Evolutionary conservation across 192 early-diverging fungal species (phyloP).

Genomic region (Entomortierella beljakovae): DNA sequence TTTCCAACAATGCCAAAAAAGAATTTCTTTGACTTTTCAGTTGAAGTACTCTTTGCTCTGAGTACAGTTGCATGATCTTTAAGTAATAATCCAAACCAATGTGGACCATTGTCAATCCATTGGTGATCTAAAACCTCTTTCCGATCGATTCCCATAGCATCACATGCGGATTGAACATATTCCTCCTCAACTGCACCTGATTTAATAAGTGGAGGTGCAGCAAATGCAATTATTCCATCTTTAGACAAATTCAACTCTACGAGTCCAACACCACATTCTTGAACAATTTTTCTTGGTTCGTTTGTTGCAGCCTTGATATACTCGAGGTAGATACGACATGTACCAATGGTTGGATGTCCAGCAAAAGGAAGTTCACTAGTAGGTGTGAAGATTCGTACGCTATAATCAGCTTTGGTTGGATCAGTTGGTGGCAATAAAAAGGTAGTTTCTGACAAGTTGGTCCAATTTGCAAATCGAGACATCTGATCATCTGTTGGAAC

Average conservation of each 20-base stretch:
- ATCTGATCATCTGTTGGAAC: conserved; percentile 24
- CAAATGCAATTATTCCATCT: conserved; percentile 18
- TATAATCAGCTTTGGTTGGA: conserved; percentile 28
- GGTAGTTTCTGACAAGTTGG: conserved; percentile 34
- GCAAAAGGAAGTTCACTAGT: conserved; percentile 24
- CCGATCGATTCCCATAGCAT: conserved; percentile 23
- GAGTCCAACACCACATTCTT: conserved; percentile 34
- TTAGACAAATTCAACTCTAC: conserved; percentile 1
- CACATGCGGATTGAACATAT: conserved; percentile 5
- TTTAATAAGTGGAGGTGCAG: conserved; percentile 25
- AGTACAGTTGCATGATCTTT: conserved; percentile 20
- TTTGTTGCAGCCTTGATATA: background rate
- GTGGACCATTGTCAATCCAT: conserved; percentile 33
- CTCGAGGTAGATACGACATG: conserved; percentile 25
- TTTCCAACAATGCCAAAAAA: conserved; percentile 14
- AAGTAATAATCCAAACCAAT: conserved; percentile 25
- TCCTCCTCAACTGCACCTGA: conserved; percentile 27
- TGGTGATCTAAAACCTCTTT: conserved; percentile 20
- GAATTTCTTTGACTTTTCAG: conserved; percentile 16
- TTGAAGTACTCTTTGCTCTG: conserved; percentile 13
- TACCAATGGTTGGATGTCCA: conserved; percentile 26
- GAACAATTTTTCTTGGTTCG: conserved; percentile 13
- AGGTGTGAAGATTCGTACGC: conserved; percentile 30
- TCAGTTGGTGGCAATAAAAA: conserved; percentile 35
- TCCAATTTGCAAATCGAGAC: conserved; percentile 29